Evolutionary conservation across 495 filamentous ascomycete genomes (phyloP).

Genomic region (Baudoinia panamericana): DNA sequence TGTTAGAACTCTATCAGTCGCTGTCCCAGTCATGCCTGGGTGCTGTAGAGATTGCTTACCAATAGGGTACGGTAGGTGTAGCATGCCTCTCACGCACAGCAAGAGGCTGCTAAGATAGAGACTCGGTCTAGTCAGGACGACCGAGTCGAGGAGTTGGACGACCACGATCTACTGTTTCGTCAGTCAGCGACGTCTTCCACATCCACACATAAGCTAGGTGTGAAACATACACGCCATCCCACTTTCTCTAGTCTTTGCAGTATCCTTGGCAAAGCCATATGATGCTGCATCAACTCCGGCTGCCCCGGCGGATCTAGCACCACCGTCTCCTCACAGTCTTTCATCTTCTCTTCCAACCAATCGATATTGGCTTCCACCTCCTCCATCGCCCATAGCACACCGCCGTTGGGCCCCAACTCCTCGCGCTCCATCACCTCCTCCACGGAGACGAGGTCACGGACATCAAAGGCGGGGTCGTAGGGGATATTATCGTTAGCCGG

Average conservation of each 20-base stretch:
- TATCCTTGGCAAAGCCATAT: slow-evolving; percentile 77
- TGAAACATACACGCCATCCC: slow-evolving; percentile 66
- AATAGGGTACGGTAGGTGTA: slow-evolving; percentile 87
- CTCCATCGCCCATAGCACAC: slow-evolving; percentile 82
- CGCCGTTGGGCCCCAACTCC: slow-evolving; percentile 82
- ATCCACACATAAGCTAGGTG: no score
- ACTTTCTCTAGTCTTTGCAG: slow-evolving; percentile 82
- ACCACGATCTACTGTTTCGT: slow-evolving; percentile 57
- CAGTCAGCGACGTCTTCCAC: slow-evolving; percentile 13
- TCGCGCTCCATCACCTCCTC: slow-evolving; percentile 96
- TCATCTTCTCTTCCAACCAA: slow-evolving; percentile 59
- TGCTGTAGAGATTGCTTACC: no score
- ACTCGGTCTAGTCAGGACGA: slow-evolving; percentile 78
- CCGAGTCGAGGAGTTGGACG: slow-evolving; percentile 80
- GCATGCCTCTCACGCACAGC: slow-evolving; percentile 86
- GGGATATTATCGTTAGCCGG: slow-evolving; percentile 80
- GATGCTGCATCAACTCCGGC: slow-evolving; percentile 92
- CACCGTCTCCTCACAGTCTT: slow-evolving; percentile 64
- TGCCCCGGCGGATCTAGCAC: slow-evolving; percentile 95
- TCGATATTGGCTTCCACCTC: slow-evolving; percentile 86
- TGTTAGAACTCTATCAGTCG: neutral
- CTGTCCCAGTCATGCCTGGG: no score
- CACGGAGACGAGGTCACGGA: slow-evolving; percentile 72
- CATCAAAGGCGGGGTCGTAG: slow-evolving; percentile 78
- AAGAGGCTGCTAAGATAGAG: slow-evolving; percentile 90